Percentiles rank a stretch among this genome's conserved stretches.
phyloP scores from a whole-genome alignment of 2,329 filamentous ascomycete genomes.

The Colletotrichum camelliae region DNA sequence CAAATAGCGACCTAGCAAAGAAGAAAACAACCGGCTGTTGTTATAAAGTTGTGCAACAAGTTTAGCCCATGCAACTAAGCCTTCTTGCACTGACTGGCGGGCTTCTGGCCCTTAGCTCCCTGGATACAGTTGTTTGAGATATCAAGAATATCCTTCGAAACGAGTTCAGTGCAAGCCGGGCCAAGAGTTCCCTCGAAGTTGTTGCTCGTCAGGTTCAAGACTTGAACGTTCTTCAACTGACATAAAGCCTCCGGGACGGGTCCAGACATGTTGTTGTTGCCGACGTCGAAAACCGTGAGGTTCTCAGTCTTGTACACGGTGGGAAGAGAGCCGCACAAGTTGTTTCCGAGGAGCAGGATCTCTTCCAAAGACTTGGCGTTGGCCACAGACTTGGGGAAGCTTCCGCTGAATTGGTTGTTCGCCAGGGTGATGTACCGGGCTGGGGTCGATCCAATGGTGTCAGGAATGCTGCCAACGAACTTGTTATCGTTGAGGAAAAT shows the following conservation, averaged over 20 bases:
- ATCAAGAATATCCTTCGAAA: neutral
- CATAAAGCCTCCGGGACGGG: neutral
- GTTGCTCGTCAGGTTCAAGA: neutral
- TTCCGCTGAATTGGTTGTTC: neutral
- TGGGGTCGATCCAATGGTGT: neutral
- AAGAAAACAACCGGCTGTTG: neutral
- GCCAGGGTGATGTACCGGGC: neutral
- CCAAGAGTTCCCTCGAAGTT: neutral
- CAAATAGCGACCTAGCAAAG: neutral
- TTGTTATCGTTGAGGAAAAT: conserved; percentile 4
- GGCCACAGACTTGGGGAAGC: neutral
- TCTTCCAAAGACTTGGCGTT: neutral
- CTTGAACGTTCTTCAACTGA: neutral
- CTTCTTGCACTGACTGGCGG: neutral
- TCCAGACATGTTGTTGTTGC: conserved; percentile 1
- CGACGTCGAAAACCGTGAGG: neutral
- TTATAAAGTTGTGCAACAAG: neutral
- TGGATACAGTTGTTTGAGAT: neutral
- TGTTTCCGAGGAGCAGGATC: neutral
- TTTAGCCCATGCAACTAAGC: neutral
- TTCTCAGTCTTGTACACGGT: neutral
- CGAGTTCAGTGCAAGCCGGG: neutral
- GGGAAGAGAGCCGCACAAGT: neutral
- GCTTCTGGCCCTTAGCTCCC: neutral
- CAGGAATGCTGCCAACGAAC: neutral